Evolutionary conservation across 306 rosid genomes (phyloP).

Genomic region (Vicia sativa): DNA sequence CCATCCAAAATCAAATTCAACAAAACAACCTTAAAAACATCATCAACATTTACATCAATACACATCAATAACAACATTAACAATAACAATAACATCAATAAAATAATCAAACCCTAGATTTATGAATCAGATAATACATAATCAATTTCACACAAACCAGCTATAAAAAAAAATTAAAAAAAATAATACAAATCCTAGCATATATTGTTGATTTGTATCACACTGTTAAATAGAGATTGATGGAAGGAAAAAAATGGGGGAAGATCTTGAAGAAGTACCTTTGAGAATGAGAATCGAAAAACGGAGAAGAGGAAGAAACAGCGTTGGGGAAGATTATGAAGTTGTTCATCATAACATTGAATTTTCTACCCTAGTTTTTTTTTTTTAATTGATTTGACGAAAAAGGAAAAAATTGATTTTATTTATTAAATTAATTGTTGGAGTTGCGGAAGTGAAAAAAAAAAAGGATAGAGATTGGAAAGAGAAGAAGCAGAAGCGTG

Average conservation of each 20-base stretch:
- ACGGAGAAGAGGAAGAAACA: neutral
- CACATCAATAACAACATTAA: conserved; percentile 35
- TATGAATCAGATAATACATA: conserved; percentile 53
- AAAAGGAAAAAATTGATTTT: neutral
- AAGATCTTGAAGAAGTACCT: conserved; percentile 2
- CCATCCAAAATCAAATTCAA: conserved; percentile 60
- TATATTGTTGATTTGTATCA: neutral
- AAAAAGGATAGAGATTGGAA: neutral
- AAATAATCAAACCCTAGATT: conserved; percentile 63
- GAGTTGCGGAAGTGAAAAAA: neutral
- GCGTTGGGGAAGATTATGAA: neutral
- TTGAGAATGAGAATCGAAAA: neutral
- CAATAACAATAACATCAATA: conserved; percentile 71
- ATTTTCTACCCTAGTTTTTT: conserved; percentile 1
- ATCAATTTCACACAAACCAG: conserved; percentile 41
- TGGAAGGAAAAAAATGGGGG: neutral
- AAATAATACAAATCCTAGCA: neutral
- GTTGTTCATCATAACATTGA: neutral
- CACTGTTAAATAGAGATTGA: neutral
- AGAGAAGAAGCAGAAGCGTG: neutral
- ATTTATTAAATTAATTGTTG: neutral
- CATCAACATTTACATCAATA: conserved; percentile 65
- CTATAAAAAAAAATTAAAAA: conserved; percentile 17
- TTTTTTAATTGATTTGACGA: neutral
- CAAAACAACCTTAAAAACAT: conserved; percentile 63